A percentile compares a stretch with the other conserved stretches of the same genome.
These are phyloP conservation scores for Leccinum disarticulatum DNA, from an alignment of 768 basidiomycete genomes.

Conservation along the genomic window DNA sequence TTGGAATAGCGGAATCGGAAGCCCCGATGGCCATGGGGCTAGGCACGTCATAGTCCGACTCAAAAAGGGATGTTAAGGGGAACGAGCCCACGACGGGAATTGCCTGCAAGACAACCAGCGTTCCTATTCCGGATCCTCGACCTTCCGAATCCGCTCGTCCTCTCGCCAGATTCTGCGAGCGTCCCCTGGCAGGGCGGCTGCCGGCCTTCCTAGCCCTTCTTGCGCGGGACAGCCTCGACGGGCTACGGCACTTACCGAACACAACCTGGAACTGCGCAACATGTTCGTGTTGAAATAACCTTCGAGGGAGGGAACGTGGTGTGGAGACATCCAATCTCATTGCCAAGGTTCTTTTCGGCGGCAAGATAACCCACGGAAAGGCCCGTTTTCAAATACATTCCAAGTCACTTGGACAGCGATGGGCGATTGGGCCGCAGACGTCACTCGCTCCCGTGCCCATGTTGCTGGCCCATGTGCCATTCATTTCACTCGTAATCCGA, in stretches of 20 bases:
- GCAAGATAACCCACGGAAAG: conserved; percentile 22
- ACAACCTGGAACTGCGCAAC: background rate
- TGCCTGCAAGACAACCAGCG: conserved; percentile 13
- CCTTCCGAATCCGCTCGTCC: conserved; percentile 20
- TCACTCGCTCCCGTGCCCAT: conserved; percentile 23
- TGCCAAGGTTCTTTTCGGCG: conserved; percentile 3
- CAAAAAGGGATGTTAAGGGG: conserved; percentile 20
- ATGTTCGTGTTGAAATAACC: conserved; percentile 25
- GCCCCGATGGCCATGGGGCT: conserved; percentile 28
- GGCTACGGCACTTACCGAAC: conserved; percentile 25
- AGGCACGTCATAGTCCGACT: conserved; percentile 18
- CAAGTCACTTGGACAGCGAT: background rate
- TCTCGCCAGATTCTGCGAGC: conserved; percentile 14
- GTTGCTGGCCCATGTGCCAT: conserved; percentile 21
- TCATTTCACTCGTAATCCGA: conserved; percentile 16
- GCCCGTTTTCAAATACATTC: conserved; percentile 23
- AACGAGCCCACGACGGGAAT: conserved; percentile 10
- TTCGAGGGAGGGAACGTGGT: conserved; percentile 34
- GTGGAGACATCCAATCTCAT: conserved; percentile 24
- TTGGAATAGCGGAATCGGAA: conserved; percentile 30
- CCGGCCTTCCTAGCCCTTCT: conserved; percentile 3
- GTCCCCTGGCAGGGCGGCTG: conserved; percentile 7
- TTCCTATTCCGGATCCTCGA: conserved; percentile 11
- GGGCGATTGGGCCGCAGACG: conserved; percentile 15
- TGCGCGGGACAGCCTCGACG: conserved; percentile 15